A percentile compares a stretch with the other conserved stretches of the same genome.
Conservation (phyloP, 2,329 filamentous ascomycete genomes). For the Acephala macrosclerotiorum region DNA sequence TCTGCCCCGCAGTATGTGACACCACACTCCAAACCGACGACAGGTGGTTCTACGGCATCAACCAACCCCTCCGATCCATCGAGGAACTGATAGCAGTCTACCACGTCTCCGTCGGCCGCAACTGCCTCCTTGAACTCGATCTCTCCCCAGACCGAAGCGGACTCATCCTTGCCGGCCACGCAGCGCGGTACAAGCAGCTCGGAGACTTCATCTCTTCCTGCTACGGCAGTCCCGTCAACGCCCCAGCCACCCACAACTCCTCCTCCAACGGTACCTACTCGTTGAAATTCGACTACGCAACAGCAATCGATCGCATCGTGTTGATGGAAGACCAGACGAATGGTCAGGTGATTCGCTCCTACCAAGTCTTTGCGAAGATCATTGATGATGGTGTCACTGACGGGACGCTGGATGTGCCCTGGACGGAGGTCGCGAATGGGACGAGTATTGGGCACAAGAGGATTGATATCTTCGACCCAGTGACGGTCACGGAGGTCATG, state of each 20-base stretch:
- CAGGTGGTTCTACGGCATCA: conserved; percentile 3
- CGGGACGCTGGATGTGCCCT: background rate
- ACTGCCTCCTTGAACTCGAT: background rate
- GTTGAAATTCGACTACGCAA: background rate
- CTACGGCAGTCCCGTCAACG: background rate
- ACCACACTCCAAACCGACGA: conserved; percentile 4
- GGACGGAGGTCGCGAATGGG: background rate
- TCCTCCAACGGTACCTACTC: background rate
- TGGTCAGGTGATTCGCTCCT: background rate
- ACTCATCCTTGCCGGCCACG: background rate
- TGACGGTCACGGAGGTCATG: background rate
- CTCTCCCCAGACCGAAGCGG: background rate
- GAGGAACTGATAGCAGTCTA: background rate
- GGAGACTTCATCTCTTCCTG: background rate
- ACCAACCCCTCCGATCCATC: background rate
- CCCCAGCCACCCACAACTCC: background rate
- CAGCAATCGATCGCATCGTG: background rate
- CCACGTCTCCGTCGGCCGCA: conserved; percentile 4
- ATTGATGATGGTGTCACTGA: background rate
- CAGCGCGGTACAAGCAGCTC: conserved; percentile 1
- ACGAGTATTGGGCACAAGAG: conserved; percentile 3
- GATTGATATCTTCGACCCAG: background rate
- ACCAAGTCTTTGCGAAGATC: background rate
- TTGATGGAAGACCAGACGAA: conserved; percentile 6
- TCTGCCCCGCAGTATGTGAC: conserved; percentile 2